Conservation (phyloP, 805 yeast genomes). For the Pichia eremophila region DNA sequence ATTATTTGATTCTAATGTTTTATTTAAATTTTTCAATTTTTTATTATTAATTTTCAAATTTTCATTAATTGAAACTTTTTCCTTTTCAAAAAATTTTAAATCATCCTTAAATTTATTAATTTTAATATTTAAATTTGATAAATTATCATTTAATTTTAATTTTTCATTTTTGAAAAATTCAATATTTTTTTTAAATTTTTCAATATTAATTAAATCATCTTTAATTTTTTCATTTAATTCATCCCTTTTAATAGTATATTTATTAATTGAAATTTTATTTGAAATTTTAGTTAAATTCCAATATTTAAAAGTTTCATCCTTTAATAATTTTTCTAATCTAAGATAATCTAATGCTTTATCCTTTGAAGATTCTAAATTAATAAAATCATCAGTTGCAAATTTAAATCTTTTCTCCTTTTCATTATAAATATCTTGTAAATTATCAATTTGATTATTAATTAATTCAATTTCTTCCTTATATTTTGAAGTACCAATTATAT, state of each 20-base stretch:
- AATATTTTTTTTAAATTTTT: conserved; percentile 32
- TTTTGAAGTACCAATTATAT: conserved; percentile 87
- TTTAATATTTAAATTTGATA: conserved; percentile 18
- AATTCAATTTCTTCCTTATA: conserved; percentile 73
- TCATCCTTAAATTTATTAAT: conserved; percentile 26
- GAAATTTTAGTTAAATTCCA: conserved; percentile 42
- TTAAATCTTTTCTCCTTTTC: conserved; percentile 76
- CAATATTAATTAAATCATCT: conserved; percentile 10
- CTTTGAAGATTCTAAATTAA: conserved; percentile 48
- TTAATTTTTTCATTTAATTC: conserved; percentile 6
- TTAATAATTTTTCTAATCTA: conserved; percentile 50
- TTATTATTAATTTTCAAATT: conserved; percentile 54
- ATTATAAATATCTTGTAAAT: conserved; percentile 66
- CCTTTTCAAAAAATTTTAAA: conserved; percentile 41
- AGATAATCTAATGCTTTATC: conserved; percentile 61
- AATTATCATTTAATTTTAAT: conserved; percentile 13
- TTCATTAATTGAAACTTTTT: conserved; percentile 66
- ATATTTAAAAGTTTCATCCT: conserved; percentile 42
- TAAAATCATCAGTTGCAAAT: conserved; percentile 70
- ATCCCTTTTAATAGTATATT: conserved; percentile 20
- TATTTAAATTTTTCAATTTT: conserved; percentile 51
- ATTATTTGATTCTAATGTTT: conserved; percentile 40
- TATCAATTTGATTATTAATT: conserved; percentile 50
- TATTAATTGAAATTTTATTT: conserved; percentile 33
- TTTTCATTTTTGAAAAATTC: conserved; percentile 25